Base-by-base conservation (phyloP, 2,329 filamentous ascomycete genomes). In the Proliferodiscus dingleyae region DNA sequence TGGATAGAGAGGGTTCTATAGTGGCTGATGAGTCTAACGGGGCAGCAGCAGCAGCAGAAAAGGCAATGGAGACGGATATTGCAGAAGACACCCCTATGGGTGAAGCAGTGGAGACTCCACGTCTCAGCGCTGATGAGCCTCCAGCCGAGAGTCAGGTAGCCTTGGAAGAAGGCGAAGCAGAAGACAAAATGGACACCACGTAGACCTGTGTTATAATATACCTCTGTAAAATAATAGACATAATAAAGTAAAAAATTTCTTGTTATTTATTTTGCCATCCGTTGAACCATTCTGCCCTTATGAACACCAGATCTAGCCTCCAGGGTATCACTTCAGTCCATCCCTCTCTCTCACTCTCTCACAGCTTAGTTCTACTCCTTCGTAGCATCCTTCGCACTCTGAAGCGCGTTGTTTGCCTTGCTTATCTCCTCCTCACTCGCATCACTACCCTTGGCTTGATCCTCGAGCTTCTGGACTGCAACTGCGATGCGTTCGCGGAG, bases 391-490 rank as follows among this genome's bases (percentile, higher is more conserved):
- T 75, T 74, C 15, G 72, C 78, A 54, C 73, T 64, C 40, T 64
- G 67, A 50, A 83, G 61, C 8, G 72, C 71, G 48, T 75, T 71
- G 61, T 73, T 75, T 2, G 81, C 81, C 56, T 58, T 59, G 41
- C 49, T 29, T 16, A 62, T 53, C 6, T 53, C 49, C 50, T 75
- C 72, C 61, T 73, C 71, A 44, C 68, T 69, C 53, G 71, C 69
- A 57, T 73, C 78, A 22, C 68, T 68, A n/a, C 78, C 70, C 57
- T 89, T 87, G 57, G 96, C 72, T 65, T 88, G 75, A 55, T 85
- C 78, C 68, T 94, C 81, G 39, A 96, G 72, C 62, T 83, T 87
- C 46, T 77, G 72, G 32, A 90, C 71, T 1, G 89, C 84, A 45
- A 84, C 80, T 37, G 67, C 68, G 57, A 96, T 89, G 61, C 87